Evolutionary conservation across 345 rosid species (phyloP).

Genomic region (Eucalyptus pauciflora): DNA sequence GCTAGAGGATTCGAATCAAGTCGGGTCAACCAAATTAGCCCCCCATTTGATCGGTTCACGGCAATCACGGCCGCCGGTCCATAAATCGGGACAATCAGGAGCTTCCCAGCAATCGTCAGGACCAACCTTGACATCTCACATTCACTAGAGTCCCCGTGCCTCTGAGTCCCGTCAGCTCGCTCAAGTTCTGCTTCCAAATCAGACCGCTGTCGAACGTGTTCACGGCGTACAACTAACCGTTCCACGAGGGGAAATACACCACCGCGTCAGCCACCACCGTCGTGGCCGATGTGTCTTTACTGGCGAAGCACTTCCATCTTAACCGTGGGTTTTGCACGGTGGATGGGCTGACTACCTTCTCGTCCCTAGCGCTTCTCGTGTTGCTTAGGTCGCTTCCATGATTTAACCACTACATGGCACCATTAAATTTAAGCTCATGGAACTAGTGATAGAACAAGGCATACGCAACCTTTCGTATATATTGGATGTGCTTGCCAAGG

Average conservation of each 20-base stretch:
- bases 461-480: no score
- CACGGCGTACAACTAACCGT: slow-evolving; percentile 32
- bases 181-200: slow-evolving; percentile 33
- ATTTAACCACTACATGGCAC: no score
- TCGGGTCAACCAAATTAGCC: slow-evolving; percentile 19
- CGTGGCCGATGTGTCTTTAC: no score
- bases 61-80: slow-evolving; percentile 31
- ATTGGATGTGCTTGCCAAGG: no score
- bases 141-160: slow-evolving; percentile 4
- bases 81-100: slow-evolving; percentile 18
- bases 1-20: slow-evolving; percentile 18
- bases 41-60: slow-evolving; percentile 10
- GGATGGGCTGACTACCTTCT: no score
- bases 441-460: no score
- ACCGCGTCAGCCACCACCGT: no score
- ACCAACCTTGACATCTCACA: slow-evolving; percentile 23
- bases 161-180: slow-evolving; percentile 15
- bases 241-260: slow-evolving; percentile 1
- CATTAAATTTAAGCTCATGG: no score
- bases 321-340: no score
- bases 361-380: no score
- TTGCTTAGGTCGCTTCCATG: no score
- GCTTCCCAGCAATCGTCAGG: slow-evolving; percentile 18
- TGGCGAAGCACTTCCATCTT: no score
- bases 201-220: slow-evolving; percentile 19